Conservation (phyloP, 495 filamentous ascomycete species). For the Lindgomyces ingoldianus region DNA sequence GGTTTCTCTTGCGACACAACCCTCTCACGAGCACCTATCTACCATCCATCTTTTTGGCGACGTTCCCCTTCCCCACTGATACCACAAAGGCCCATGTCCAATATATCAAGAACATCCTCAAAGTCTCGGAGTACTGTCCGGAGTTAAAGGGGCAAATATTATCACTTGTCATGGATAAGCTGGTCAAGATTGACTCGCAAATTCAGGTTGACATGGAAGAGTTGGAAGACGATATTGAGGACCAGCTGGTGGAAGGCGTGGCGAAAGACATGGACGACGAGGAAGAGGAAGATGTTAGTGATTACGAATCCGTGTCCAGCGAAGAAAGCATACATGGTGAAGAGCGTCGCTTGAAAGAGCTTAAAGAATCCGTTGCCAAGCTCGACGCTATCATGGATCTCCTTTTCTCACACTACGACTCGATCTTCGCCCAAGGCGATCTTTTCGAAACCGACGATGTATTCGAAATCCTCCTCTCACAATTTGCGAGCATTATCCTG, state of each 20-base stretch:
- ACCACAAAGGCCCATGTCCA: slow-evolving; percentile 68
- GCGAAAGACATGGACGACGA: slow-evolving; percentile 50
- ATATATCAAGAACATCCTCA: slow-evolving; percentile 78
- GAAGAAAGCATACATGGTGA: slow-evolving; percentile 47
- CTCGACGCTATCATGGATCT: slow-evolving; percentile 90
- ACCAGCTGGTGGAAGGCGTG: slow-evolving; percentile 47
- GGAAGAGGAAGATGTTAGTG: slow-evolving; percentile 51
- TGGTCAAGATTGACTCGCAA: slow-evolving; percentile 92
- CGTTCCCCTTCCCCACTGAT: slow-evolving; percentile 76
- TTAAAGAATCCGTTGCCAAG: slow-evolving; percentile 82
- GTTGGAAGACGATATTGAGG: slow-evolving; percentile 69
- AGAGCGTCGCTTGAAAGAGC: slow-evolving; percentile 54
- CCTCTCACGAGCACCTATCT: slow-evolving; percentile 74
- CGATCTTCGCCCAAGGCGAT: slow-evolving; percentile 58
- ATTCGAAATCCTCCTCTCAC: slow-evolving; percentile 73
- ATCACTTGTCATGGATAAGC: slow-evolving; percentile 73
- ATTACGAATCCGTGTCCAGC: slow-evolving; percentile 42
- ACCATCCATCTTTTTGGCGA: slow-evolving; percentile 60
- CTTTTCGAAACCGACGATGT: slow-evolving; percentile 51
- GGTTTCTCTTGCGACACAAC: slow-evolving; percentile 73
- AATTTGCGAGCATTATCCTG: slow-evolving; percentile 82
- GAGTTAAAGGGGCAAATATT: slow-evolving; percentile 83
- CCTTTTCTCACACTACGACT: slow-evolving; percentile 78
- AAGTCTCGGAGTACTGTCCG: slow-evolving; percentile 70
- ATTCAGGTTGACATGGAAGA: slow-evolving; percentile 92